Percentiles rank a stretch among this genome's conserved stretches.
phyloP scores from a whole-genome alignment of 345 rosid species.

The Hibiscus tridactylites region DNA sequence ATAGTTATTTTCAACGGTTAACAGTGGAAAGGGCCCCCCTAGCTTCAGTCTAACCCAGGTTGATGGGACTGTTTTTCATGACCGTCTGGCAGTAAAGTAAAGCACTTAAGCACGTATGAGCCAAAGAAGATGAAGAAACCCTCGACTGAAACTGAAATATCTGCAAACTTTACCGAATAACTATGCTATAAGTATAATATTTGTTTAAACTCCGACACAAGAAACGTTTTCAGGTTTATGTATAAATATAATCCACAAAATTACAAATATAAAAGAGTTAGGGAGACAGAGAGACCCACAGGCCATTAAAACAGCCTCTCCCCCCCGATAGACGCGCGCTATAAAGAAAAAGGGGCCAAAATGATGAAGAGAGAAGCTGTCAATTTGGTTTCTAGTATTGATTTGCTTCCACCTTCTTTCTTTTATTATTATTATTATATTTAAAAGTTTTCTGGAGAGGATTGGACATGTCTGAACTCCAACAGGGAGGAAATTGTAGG shows the following conservation, averaged over 20 bases:
- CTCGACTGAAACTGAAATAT: background rate
- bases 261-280: background rate
- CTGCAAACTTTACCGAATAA: background rate
- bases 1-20: constrained; percentile 42
- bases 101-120: constrained; percentile 18
- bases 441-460: background rate
- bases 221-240: background rate
- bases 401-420: background rate
- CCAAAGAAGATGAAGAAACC: background rate
- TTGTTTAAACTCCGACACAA: background rate
- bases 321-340: constrained; percentile 44
- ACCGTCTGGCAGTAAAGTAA: constrained; percentile 30
- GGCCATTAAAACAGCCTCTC: background rate
- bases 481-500: constrained; percentile 7
- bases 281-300: constrained; percentile 12
- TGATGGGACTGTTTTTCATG: constrained; percentile 19
- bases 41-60: constrained; percentile 11
- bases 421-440: background rate
- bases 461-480: constrained; percentile 26
- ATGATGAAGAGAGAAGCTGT: background rate
- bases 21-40: constrained; percentile 20
- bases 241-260: background rate
- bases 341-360: constrained; percentile 16
- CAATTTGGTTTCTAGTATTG: background rate
- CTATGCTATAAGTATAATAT: background rate